Evolutionary conservation across 208 protist genomes (phyloP).

Genomic region (Crithidia acanthocephali): DNA sequence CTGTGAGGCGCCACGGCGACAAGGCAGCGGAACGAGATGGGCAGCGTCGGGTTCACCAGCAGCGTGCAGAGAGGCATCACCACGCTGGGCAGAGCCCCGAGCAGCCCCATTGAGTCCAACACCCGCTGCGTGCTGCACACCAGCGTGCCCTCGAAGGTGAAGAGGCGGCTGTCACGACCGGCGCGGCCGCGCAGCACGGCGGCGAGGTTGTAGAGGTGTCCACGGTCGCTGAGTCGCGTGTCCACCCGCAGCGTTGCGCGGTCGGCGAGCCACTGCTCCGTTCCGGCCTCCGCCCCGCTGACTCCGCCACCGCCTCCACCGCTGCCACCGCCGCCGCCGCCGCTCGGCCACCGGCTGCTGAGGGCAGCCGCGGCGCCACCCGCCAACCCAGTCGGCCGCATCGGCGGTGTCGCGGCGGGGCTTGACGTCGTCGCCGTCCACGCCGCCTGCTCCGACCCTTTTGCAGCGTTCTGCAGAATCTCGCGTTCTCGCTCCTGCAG

Average conservation of each 20-base stretch:
- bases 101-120: slow-evolving; percentile 77
- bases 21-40: slow-evolving; percentile 46
- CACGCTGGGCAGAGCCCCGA: slow-evolving; percentile 72
- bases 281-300: neutral
- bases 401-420: neutral
- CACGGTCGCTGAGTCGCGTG: slow-evolving; percentile 70
- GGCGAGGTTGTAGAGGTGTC: slow-evolving; percentile 83
- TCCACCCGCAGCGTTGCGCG: slow-evolving; percentile 77
- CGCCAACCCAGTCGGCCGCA: neutral
- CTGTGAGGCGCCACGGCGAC: neutral
- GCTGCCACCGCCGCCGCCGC: neutral
- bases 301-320: slow-evolving; percentile 5
- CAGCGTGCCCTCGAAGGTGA: slow-evolving; percentile 73
- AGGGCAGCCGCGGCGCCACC: neutral
- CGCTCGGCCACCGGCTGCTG: neutral
- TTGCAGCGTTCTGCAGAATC: slow-evolving; percentile 12
- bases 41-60: slow-evolving; percentile 68
- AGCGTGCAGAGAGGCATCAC: slow-evolving; percentile 75
- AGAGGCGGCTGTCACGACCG: slow-evolving; percentile 50
- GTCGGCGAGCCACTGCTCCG: slow-evolving; percentile 44
- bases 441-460: slow-evolving; percentile 10
- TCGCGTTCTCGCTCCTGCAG: slow-evolving; percentile 42
- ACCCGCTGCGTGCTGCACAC: slow-evolving; percentile 66
- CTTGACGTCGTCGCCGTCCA: slow-evolving; percentile 17
- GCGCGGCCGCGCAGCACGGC: slow-evolving; percentile 56